phyloP scores from a whole-genome alignment of 495 filamentous ascomycete genomes.

The Talaromyces ruber region DNA sequence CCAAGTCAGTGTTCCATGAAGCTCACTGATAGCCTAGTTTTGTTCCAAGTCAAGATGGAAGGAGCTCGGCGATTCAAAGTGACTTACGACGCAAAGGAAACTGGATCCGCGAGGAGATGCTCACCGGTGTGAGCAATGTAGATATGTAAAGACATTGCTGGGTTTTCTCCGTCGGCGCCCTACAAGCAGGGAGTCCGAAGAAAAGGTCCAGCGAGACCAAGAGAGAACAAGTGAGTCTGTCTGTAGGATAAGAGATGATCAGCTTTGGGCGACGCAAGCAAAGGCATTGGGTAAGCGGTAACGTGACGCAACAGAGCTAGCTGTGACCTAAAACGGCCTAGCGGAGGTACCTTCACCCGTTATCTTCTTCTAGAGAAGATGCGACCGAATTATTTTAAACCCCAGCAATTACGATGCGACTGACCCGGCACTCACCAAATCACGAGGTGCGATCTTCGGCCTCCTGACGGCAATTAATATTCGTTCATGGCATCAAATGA shows the following conservation, averaged over 20 bases:
- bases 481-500: conserved; percentile 27
- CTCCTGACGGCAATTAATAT: conserved; percentile 18
- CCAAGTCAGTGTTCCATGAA: background rate
- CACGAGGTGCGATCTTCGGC: conserved; percentile 24
- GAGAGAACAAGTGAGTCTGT: background rate
- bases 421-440: conserved; percentile 10
- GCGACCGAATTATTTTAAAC: background rate
- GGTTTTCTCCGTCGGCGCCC: conserved; percentile 30
- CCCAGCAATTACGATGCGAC: background rate
- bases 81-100: conserved; percentile 60
- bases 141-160: conserved; percentile 68
- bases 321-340: conserved; percentile 1
- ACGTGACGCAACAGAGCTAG: conserved; percentile 6
- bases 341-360: background rate
- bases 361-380: background rate
- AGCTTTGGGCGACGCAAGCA: background rate
- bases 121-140: conserved; percentile 85
- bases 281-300: conserved; percentile 1
- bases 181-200: conserved; percentile 6
- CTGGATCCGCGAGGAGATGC: conserved; percentile 63
- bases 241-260: background rate
- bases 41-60: background rate
- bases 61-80: background rate
- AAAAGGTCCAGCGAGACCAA: conserved; percentile 4
- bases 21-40: background rate